phyloP scores from a whole-genome alignment of 768 basidiomycete species.

The Agaricus subrufescens region DNA sequence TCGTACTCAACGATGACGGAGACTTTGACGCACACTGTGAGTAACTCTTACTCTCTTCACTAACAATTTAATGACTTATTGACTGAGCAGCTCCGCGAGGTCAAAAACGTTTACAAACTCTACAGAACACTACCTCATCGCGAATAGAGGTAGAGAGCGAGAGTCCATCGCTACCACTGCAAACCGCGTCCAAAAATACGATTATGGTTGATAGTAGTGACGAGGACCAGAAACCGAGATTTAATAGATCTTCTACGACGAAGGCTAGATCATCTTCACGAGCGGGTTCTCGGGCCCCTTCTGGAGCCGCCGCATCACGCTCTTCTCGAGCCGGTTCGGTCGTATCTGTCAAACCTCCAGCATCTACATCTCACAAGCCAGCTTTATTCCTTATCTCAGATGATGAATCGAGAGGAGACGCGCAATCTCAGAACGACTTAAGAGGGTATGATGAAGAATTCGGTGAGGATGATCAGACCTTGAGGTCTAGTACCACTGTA shows the following conservation, averaged over 20 bases:
- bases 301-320: conserved; percentile 16
- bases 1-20: conserved; percentile 45
- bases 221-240: conserved; percentile 27
- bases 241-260: conserved; percentile 20
- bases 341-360: conserved; percentile 16
- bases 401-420: not conserved
- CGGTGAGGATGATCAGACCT: conserved; percentile 19
- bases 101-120: not conserved
- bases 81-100: not conserved
- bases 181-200: conserved; percentile 14
- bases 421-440: not conserved
- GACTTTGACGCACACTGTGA: conserved; percentile 55
- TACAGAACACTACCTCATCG: not conserved
- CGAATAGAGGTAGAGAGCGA: conserved; percentile 2
- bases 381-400: conserved; percentile 52
- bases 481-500: conserved; percentile 22
- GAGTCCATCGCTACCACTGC: not conserved
- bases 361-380: conserved; percentile 14
- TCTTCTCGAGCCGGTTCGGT: conserved; percentile 23
- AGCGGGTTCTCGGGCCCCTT: conserved; percentile 8
- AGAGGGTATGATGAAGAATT: conserved; percentile 20
- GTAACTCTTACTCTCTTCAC: conserved; percentile 10
- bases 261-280: not conserved
- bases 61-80: not conserved
- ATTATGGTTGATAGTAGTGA: conserved; percentile 14